Evolutionary conservation across 139 green algal genomes (phyloP).

Genomic region (Nannochloris sp.): DNA sequence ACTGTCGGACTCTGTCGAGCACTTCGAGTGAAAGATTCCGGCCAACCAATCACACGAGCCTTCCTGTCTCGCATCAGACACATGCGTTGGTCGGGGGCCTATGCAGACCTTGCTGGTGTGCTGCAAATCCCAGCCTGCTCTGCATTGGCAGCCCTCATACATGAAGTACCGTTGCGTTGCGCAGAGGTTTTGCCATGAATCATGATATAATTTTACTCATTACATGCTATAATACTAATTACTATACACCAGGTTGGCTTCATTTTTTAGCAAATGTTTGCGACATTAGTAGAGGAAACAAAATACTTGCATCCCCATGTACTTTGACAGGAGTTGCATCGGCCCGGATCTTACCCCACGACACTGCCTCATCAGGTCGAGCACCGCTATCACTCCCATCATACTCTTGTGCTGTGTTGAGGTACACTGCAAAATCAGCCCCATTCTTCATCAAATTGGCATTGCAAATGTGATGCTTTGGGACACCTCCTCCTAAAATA

Average conservation of each 20-base stretch:
- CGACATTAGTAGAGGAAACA: conserved; percentile 88
- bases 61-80: no score
- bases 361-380: conserved; percentile 89
- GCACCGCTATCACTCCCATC: conserved; percentile 89
- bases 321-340: conserved; percentile 84
- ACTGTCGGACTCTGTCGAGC: no score
- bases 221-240: not conserved
- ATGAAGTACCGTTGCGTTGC: no score
- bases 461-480: conserved; percentile 99
- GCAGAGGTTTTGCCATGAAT: no score
- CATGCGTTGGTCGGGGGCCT: no score
- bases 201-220: no score
- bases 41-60: no score
- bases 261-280: conserved; percentile 84
- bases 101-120: no score
- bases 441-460: conserved; percentile 98
- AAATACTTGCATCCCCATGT: conserved; percentile 83
- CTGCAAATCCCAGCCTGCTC: no score
- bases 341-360: conserved; percentile 92
- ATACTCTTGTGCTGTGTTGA: conserved; percentile 93
- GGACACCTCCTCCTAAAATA: conserved; percentile 81
- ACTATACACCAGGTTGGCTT: not conserved
- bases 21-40: no score
- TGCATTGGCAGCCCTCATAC: no score
- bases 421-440: conserved; percentile 84